These are phyloP conservation scores for Alopecurus myosuroides DNA, from an alignment of 176 grass and related monocot genomes.

Conservation along the genomic window DNA sequence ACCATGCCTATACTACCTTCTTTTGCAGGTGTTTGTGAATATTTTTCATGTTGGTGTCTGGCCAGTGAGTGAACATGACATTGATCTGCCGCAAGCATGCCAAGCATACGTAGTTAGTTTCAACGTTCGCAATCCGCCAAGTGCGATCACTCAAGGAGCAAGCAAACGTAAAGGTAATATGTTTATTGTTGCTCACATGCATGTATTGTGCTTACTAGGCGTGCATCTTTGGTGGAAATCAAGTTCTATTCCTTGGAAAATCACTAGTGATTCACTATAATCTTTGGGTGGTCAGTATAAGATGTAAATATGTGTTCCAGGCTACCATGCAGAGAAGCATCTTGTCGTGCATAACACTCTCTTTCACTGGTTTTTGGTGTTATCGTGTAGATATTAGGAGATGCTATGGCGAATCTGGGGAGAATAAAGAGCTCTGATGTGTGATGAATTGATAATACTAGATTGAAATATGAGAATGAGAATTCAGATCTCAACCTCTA, in stretches of 20 bases:
- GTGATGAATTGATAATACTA: background rate
- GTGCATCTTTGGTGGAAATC: background rate
- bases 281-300: background rate
- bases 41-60: conserved; percentile 89
- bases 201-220: background rate
- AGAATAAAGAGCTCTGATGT: background rate
- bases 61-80: conserved; percentile 81
- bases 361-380: conserved; percentile 3
- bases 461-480: conserved; percentile 4
- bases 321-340: background rate
- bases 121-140: conserved; percentile 68
- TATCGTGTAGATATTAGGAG: background rate
- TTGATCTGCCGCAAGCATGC: conserved; percentile 84
- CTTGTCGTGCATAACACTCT: background rate
- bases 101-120: conserved; percentile 87
- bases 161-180: conserved; percentile 70
- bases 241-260: background rate
- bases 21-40: conserved; percentile 80
- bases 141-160: conserved; percentile 50
- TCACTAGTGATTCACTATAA: background rate
- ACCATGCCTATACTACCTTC: conserved; percentile 6
- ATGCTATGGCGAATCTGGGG: background rate
- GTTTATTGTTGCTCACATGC: background rate
- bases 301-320: background rate
- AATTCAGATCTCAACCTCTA: background rate